A percentile compares a stretch with the other conserved stretches of the same genome.
These are phyloP conservation scores for Schoenoplectus tabernaemontani DNA, from an alignment of 202 grass and related monocot species.

Conservation along the genomic window DNA sequence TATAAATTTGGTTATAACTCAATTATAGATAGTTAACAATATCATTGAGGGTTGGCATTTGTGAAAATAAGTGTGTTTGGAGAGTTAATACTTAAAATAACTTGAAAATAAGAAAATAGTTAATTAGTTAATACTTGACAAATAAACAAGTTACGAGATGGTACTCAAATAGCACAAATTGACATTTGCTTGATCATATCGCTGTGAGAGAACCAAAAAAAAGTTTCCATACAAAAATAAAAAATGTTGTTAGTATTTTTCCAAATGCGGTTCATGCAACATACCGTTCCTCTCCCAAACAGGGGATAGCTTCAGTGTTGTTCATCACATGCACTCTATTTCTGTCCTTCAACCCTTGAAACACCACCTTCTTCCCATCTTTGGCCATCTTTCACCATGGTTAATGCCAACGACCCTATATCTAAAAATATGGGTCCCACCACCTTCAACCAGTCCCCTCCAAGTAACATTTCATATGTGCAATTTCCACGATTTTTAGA, in stretches of 20 bases:
- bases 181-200: neutral
- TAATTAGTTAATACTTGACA: neutral
- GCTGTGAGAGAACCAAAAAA: neutral
- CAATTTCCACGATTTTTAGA: no score
- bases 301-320: no score
- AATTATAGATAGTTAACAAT: neutral
- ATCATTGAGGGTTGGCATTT: neutral
- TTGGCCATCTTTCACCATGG: no score
- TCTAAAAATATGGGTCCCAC: no score
- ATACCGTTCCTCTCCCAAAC: no score
- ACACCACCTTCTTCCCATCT: no score
- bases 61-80: neutral
- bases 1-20: neutral
- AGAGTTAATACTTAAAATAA: neutral
- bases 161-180: neutral
- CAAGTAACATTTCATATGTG: no score
- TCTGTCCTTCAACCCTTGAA: no score
- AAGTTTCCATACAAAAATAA: neutral
- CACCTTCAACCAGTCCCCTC: no score
- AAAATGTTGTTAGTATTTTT: neutral
- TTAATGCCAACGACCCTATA: no score
- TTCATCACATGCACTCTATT: no score
- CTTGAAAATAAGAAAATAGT: neutral
- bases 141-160: neutral
- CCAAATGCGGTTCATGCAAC: neutral